Conservation (phyloP, 257 asterid genomes). For the Solanum acaule region DNA sequence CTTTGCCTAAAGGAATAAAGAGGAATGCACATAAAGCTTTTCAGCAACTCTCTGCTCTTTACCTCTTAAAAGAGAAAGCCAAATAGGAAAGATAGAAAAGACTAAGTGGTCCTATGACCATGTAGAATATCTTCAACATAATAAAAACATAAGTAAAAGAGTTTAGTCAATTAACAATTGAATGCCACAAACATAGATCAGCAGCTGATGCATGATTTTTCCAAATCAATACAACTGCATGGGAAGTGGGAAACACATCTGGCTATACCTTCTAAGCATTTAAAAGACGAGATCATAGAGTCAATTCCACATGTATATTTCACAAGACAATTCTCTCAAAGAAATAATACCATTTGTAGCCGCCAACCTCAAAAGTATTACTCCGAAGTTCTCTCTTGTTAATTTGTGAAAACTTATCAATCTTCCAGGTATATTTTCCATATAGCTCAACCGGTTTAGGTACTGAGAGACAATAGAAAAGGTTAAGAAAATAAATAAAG, state of each 20-base stretch:
- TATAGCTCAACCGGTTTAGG: constrained; percentile 28
- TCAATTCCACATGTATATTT: neutral
- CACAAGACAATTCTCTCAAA: neutral
- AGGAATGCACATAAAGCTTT: neutral
- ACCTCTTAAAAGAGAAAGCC: neutral
- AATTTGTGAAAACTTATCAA: constrained; percentile 37
- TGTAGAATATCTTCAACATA: neutral
- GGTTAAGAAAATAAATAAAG: neutral
- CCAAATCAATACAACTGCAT: neutral
- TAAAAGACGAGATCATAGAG: neutral
- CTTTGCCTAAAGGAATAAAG: neutral
- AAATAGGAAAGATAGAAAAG: neutral
- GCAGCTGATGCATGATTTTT: neutral
- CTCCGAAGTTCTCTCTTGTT: constrained; percentile 48
- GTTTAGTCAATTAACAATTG: neutral
- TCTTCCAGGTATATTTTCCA: constrained; percentile 45
- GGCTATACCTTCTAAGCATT: neutral
- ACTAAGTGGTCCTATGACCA: neutral
- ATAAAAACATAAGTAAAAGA: neutral
- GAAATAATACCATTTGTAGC: constrained; percentile 36
- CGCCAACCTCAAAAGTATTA: constrained; percentile 35
- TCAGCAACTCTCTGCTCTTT: neutral
- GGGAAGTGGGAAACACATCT: neutral
- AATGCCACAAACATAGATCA: neutral
- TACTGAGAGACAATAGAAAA: constrained; percentile 12